Evolutionary conservation across 192 early-diverging fungal species (phyloP).

Genomic region (Gaertneriomyces sp.): DNA sequence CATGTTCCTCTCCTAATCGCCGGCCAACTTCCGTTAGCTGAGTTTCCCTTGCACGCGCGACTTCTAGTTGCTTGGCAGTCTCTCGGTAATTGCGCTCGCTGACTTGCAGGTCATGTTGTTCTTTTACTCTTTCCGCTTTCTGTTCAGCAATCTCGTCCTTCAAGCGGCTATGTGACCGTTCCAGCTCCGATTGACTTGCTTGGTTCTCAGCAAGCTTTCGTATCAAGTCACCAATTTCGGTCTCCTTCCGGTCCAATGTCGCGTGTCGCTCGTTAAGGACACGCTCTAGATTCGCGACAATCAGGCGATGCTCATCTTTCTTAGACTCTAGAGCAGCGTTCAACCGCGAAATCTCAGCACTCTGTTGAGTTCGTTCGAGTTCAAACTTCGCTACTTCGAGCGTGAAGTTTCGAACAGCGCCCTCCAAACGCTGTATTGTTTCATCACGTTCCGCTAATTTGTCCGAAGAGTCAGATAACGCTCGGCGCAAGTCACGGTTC

Average conservation of each 20-base stretch:
- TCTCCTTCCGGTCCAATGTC: conserved; percentile 29
- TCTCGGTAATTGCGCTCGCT: conserved; percentile 21
- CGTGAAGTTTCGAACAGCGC: conserved; percentile 15
- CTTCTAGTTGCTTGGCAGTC: conserved; percentile 25
- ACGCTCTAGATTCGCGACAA: conserved; percentile 27
- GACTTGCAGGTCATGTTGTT: conserved; percentile 18
- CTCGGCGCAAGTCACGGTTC: too few relatives aligned
- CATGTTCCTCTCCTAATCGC: conserved; percentile 17
- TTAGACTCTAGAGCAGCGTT: conserved; percentile 14
- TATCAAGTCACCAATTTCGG: conserved; percentile 31
- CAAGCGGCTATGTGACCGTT: background rate
- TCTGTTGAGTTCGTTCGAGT: conserved; percentile 15
- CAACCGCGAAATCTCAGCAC: conserved; percentile 16
- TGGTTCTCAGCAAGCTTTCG: conserved; percentile 29
- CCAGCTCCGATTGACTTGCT: conserved; percentile 9
- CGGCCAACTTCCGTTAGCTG: conserved; percentile 22
- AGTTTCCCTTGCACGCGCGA: conserved; percentile 6
- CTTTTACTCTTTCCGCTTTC: conserved; percentile 24
- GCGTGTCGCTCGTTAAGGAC: conserved; percentile 37
- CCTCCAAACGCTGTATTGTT: conserved; percentile 11
- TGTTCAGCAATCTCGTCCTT: conserved; percentile 19
- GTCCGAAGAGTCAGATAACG: too few relatives aligned
- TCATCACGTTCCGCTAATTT: background rate
- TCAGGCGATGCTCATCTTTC: conserved; percentile 13
- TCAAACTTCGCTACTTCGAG: conserved; percentile 20